Evolutionary conservation across 2,329 filamentous ascomycete genomes (phyloP).

Genomic region (Leptographium radiaticola): DNA sequence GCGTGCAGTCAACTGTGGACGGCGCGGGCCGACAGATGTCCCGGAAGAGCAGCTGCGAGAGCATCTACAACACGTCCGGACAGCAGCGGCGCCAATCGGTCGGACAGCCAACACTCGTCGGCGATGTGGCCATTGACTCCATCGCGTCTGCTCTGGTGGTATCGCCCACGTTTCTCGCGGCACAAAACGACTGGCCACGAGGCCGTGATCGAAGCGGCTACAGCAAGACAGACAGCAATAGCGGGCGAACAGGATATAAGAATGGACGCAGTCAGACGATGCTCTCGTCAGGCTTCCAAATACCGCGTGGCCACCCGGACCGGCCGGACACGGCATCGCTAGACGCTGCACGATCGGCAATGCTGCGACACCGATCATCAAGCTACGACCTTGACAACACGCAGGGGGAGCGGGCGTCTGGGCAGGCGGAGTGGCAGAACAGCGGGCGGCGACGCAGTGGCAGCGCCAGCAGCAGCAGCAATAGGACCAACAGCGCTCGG

Average conservation of each 20-base stretch:
- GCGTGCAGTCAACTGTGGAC: constrained; percentile 17
- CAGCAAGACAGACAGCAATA: too few relatives aligned
- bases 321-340: too few relatives aligned
- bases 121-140: too few relatives aligned
- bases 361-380: constrained; percentile 20
- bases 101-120: too few relatives aligned
- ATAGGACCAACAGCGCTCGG: constrained; percentile 5
- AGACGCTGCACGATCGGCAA: constrained; percentile 14
- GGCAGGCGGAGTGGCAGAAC: background rate
- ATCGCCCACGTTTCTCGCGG: too few relatives aligned
- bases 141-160: too few relatives aligned
- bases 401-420: too few relatives aligned
- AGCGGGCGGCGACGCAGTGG: constrained; percentile 14
- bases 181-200: too few relatives aligned
- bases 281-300: background rate
- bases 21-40: constrained; percentile 6
- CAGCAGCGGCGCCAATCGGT: too few relatives aligned
- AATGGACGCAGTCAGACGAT: background rate
- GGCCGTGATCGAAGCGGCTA: too few relatives aligned
- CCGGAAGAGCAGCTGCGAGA: constrained; percentile 19
- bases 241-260: too few relatives aligned
- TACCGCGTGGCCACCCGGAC: background rate
- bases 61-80: constrained; percentile 10
- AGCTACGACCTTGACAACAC: constrained; percentile 16
- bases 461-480: constrained; percentile 13